These are phyloP conservation scores for Trichosanthes cucumerina DNA, from an alignment of 306 rosid species.

Conservation along the genomic window DNA sequence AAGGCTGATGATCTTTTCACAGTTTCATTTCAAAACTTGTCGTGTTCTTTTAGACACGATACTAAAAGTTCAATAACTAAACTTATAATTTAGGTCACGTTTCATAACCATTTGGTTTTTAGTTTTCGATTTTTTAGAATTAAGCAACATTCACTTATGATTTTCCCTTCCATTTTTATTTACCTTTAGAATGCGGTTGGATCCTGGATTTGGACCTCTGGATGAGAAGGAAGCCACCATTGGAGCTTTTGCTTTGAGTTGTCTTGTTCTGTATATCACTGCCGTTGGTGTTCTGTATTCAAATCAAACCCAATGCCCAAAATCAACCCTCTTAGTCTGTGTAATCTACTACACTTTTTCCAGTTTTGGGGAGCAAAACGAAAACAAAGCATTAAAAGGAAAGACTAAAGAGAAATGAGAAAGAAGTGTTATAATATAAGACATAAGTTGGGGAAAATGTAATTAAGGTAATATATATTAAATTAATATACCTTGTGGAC, in stretches of 20 bases:
- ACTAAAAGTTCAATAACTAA: background rate
- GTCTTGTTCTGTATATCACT: constrained; percentile 44
- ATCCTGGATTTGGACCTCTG: constrained; percentile 65
- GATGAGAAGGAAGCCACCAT: constrained; percentile 76
- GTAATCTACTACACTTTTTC: too few relatives aligned
- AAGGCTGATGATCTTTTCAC: too few relatives aligned
- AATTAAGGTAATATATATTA: too few relatives aligned
- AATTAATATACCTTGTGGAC: constrained; percentile 64
- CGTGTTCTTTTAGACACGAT: background rate
- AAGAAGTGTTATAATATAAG: too few relatives aligned
- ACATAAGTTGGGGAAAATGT: too few relatives aligned
- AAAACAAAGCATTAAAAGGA: too few relatives aligned
- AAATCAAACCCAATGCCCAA: background rate
- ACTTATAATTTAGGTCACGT: background rate
- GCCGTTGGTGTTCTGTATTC: constrained; percentile 49
- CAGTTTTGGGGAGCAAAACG: too few relatives aligned
- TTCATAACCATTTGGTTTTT: too few relatives aligned
- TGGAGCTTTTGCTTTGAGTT: constrained; percentile 41
- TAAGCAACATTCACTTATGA: too few relatives aligned
- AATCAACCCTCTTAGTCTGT: background rate
- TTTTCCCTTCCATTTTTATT: background rate
- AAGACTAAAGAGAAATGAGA: too few relatives aligned
- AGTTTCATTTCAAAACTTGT: too few relatives aligned
- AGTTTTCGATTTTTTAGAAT: too few relatives aligned
- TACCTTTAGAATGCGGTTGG: constrained; percentile 66